phyloP scores from a whole-genome alignment of 495 filamentous ascomycete genomes.

The Clohesyomyces aquaticus region DNA sequence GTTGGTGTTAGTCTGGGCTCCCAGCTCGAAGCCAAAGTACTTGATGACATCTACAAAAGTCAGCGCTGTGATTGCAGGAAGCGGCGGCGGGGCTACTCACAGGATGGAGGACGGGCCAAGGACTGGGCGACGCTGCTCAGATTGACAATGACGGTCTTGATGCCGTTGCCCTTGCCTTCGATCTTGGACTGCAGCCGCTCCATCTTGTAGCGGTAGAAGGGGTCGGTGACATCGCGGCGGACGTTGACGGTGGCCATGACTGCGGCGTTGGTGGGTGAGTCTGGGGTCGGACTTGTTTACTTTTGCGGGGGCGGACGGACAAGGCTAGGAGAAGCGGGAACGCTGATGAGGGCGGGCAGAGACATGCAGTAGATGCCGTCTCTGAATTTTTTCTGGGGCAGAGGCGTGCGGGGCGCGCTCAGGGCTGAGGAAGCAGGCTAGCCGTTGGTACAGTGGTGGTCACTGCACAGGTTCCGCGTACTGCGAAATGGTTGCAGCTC shows the following conservation, averaged over 20 bases:
- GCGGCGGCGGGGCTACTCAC: slow-evolving; percentile 44
- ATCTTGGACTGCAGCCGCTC: slow-evolving; percentile 97
- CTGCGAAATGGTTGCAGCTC: slow-evolving; percentile 94
- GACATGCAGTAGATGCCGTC: slow-evolving; percentile 50
- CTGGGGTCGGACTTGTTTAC: slow-evolving; percentile 24
- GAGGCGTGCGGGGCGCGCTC: slow-evolving; percentile 2
- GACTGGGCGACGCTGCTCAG: slow-evolving; percentile 91
- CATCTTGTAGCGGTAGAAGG: slow-evolving; percentile 99
- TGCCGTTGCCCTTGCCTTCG: slow-evolving; percentile 98
- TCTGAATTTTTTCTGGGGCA: slow-evolving; percentile 4
- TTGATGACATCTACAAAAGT: slow-evolving; percentile 82
- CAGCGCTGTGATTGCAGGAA: background rate
- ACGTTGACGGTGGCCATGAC: slow-evolving; percentile 93
- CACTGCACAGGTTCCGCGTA: slow-evolving; percentile 86
- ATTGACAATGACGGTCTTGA: slow-evolving; percentile 97
- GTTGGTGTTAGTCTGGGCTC: slow-evolving; percentile 96
- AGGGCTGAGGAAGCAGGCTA: slow-evolving; percentile 55
- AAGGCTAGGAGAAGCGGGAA: slow-evolving; percentile 28
- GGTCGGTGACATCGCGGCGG: slow-evolving; percentile 96
- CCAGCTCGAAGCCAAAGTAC: slow-evolving; percentile 98
- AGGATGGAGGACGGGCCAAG: slow-evolving; percentile 86
- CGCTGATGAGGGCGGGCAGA: slow-evolving; percentile 40
- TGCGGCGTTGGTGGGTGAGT: slow-evolving; percentile 51
- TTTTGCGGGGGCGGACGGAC: slow-evolving; percentile 30
- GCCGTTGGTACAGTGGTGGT: slow-evolving; percentile 81